A percentile compares a stretch with the other conserved stretches of the same genome.
Evolutionary conservation across 495 filamentous ascomycete species (phyloP).

Genomic region (Thermothielavioides terrestris): DNA sequence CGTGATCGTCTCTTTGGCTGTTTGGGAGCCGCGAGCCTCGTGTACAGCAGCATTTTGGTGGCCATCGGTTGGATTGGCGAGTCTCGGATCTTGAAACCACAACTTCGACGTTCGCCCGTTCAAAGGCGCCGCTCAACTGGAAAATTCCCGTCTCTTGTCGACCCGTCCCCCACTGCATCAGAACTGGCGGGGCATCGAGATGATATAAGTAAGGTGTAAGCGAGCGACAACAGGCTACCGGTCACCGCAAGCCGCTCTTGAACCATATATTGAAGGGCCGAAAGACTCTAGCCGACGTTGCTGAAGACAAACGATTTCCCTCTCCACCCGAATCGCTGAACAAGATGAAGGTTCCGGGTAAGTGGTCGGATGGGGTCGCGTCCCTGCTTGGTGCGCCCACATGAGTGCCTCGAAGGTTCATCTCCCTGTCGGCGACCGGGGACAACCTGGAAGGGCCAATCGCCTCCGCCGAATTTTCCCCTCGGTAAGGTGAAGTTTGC

Average conservation of each 20-base stretch:
- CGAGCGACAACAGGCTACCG: neutral
- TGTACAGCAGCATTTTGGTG: slow-evolving; percentile 48
- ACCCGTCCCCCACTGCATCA: neutral
- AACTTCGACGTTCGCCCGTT: neutral
- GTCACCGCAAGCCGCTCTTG: neutral
- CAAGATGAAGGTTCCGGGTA: neutral
- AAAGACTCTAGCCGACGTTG: neutral
- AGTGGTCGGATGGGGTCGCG: slow-evolving; percentile 1
- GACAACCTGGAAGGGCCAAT: neutral
- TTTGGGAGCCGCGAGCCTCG: slow-evolving; percentile 48
- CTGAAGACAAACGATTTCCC: neutral
- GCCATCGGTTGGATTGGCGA: neutral
- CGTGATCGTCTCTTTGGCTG: slow-evolving; percentile 52
- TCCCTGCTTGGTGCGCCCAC: neutral
- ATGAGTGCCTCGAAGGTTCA: neutral
- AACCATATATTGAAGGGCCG: neutral
- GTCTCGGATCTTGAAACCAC: no score
- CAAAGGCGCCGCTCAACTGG: neutral
- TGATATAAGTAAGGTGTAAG: neutral
- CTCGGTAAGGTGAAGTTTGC: neutral
- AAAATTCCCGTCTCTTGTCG: neutral
- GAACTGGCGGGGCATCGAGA: no score
- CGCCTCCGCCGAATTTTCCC: neutral
- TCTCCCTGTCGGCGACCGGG: neutral
- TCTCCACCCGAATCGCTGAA: no score